Conservation (phyloP, 148 eudicot species). For the Vaccinium vitisidaea region DNA sequence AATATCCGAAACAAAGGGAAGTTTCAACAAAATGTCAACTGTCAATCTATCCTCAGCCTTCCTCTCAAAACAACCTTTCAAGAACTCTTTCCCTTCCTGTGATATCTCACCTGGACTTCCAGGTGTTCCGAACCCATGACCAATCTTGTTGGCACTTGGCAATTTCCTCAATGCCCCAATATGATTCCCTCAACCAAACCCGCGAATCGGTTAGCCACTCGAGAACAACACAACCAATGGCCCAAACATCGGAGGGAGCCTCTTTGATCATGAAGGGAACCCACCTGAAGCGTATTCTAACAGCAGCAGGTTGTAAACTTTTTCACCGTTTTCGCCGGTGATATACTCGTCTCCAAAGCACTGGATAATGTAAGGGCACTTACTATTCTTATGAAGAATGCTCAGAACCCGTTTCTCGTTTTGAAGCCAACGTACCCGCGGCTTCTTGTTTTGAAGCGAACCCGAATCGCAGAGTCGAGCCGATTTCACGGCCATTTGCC, state of each 20-base stretch:
- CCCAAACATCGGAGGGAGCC: constrained; percentile 37
- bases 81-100: constrained; percentile 28
- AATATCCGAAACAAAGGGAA: constrained; percentile 20
- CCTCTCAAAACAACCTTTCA: constrained; percentile 38
- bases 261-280: constrained; percentile 37
- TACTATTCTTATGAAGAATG: constrained; percentile 16
- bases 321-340: constrained; percentile 20
- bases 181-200: constrained; percentile 19
- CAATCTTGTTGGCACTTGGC: constrained; percentile 23
- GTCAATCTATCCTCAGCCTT: constrained; percentile 23
- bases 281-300: constrained; percentile 46
- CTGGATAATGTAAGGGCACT: constrained; percentile 28
- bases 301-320: constrained; percentile 37
- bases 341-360: constrained; percentile 42
- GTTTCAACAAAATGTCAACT: constrained; percentile 30
- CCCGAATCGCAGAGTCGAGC: constrained; percentile 28
- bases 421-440: background rate
- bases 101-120: constrained; percentile 24
- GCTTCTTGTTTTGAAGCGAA: constrained; percentile 19
- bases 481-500: constrained; percentile 39
- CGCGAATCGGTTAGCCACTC: constrained; percentile 38
- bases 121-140: constrained; percentile 19
- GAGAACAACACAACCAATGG: constrained; percentile 36
- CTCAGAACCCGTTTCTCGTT: constrained; percentile 31
- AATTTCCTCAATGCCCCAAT: constrained; percentile 18